phyloP scores from a whole-genome alignment of 495 filamentous ascomycete genomes.

The Aspergillus olivimuriae region DNA sequence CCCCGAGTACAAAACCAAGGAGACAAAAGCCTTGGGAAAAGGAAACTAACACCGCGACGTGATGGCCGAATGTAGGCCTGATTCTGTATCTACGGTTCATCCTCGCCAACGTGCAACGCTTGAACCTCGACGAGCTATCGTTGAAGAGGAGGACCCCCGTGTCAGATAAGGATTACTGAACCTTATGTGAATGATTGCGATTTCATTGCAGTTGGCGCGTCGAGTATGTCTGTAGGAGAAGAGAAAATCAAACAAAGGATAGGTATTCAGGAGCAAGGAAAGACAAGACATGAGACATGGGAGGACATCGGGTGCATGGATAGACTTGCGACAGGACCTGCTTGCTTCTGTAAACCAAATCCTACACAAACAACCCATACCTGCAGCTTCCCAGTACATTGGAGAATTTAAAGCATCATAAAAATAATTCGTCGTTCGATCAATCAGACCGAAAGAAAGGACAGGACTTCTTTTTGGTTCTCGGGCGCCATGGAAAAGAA shows the following conservation, averaged over 20 bases:
- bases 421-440: neutral
- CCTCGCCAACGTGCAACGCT: too few relatives aligned
- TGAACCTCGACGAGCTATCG: too few relatives aligned
- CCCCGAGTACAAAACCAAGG: constrained; percentile 42
- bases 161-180: too few relatives aligned
- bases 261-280: constrained; percentile 6
- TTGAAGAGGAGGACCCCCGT: too few relatives aligned
- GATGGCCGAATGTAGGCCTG: neutral
- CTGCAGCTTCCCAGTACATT: constrained; percentile 15
- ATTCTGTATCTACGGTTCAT: too few relatives aligned
- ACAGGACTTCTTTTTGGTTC: too few relatives aligned
- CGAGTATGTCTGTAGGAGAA: too few relatives aligned
- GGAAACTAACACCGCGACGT: constrained; percentile 16
- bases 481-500: too few relatives aligned
- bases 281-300: constrained; percentile 6
- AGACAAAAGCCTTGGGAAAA: constrained; percentile 81
- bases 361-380: constrained; percentile 15
- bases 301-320: constrained; percentile 6
- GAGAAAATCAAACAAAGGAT: constrained; percentile 5
- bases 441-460: neutral
- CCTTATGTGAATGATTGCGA: too few relatives aligned
- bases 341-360: constrained; percentile 18
- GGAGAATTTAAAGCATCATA: constrained; percentile 2
- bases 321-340: constrained; percentile 7
- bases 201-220: too few relatives aligned